Evolutionary conservation across 768 basidiomycete genomes (phyloP).

Genomic region (Heimioporus sp.): DNA sequence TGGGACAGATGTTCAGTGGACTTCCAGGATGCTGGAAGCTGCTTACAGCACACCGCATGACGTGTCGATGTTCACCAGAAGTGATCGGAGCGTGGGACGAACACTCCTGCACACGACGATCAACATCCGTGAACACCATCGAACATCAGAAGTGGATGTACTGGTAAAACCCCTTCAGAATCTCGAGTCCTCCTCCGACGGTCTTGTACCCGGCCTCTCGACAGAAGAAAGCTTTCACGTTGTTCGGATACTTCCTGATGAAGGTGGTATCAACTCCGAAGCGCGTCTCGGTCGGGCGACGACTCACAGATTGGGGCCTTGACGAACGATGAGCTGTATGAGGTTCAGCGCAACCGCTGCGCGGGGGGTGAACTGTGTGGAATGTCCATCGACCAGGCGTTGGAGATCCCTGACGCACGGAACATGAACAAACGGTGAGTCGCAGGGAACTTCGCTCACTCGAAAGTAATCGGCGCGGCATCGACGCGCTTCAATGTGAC

Average conservation of each 20-base stretch:
- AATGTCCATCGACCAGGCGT: conserved; percentile 22
- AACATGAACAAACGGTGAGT: not conserved
- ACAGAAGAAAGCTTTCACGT: conserved; percentile 45
- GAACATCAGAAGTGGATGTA: conserved; percentile 22
- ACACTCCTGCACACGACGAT: conserved; percentile 38
- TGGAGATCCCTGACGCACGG: conserved; percentile 21
- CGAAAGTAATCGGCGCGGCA: conserved; percentile 35
- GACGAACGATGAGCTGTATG: conserved; percentile 48
- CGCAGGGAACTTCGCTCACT: conserved; percentile 20
- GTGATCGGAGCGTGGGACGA: conserved; percentile 38
- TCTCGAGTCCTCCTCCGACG: conserved; percentile 36
- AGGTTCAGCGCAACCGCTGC: conserved; percentile 43
- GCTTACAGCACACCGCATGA: conserved; percentile 45
- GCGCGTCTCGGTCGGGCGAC: not conserved
- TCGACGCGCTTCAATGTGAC: conserved; percentile 39
- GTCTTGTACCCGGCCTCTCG: conserved; percentile 24
- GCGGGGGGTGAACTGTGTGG: conserved; percentile 22
- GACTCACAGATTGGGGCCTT: conserved; percentile 44
- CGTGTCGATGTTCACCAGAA: conserved; percentile 48
- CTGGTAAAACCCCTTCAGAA: conserved; percentile 53
- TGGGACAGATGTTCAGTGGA: conserved; percentile 1
- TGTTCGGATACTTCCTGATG: conserved; percentile 44
- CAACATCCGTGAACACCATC: not conserved
- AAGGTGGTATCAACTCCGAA: not conserved
- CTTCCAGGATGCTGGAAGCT: not conserved